Evolutionary conservation across 1,284 basidiomycete genomes (phyloP).

Genomic region (Austroboletus sp.): DNA sequence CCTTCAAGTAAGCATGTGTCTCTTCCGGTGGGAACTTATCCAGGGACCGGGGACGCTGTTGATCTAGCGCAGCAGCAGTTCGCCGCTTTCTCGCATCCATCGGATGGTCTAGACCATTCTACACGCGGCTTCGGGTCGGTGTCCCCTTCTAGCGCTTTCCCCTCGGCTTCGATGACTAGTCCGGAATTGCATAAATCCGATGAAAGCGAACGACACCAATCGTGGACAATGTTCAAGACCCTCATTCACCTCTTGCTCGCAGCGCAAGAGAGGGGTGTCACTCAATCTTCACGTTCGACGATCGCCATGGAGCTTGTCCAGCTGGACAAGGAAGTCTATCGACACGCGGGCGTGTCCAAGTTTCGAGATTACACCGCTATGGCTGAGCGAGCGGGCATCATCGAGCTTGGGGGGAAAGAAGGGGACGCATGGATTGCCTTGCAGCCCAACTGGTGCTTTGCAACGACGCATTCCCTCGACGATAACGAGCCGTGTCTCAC

Average conservation of each 20-base stretch:
- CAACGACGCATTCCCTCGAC: slow-evolving; percentile 1
- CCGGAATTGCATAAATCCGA: slow-evolving; percentile 3
- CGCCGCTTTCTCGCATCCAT: slow-evolving; percentile 3
- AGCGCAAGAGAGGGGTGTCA: slow-evolving; percentile 27
- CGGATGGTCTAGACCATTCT: slow-evolving; percentile 5
- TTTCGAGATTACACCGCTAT: slow-evolving; percentile 43
- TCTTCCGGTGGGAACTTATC: background rate
- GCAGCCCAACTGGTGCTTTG: slow-evolving; percentile 29
- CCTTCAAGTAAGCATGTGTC: slow-evolving; percentile 4
- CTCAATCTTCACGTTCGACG: slow-evolving; percentile 35
- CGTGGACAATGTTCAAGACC: slow-evolving; percentile 18
- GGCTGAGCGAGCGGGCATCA: slow-evolving; percentile 41
- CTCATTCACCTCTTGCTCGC: slow-evolving; percentile 29
- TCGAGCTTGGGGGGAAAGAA: slow-evolving; percentile 42
- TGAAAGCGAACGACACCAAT: slow-evolving; percentile 6
- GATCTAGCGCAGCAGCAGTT: slow-evolving; percentile 9
- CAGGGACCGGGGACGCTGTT: background rate
- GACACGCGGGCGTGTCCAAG: slow-evolving; percentile 36
- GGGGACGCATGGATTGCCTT: slow-evolving; percentile 45
- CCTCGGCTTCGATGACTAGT: slow-evolving; percentile 8
- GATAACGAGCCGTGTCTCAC: slow-evolving; percentile 14
- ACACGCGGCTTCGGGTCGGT: slow-evolving; percentile 1
- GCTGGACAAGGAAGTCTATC: slow-evolving; percentile 35
- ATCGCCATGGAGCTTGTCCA: slow-evolving; percentile 37
- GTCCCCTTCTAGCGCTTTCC: background rate